Evolutionary conservation across 129 eudicot species (phyloP).

Genomic region (Flaveria sonorensis): DNA sequence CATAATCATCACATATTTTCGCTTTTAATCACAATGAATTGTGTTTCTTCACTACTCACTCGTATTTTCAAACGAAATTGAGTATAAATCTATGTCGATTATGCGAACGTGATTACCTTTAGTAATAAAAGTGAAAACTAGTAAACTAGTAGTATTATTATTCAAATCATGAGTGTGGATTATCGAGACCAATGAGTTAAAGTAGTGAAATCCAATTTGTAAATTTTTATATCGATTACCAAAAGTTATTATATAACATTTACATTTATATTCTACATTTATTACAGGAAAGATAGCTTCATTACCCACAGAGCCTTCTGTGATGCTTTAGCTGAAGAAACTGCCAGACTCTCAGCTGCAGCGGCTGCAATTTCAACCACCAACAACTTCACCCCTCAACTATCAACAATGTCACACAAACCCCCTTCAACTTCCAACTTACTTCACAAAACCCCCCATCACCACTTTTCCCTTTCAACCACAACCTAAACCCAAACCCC

Average conservation of each 20-base stretch:
- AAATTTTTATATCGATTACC: background rate
- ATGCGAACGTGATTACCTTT: too few relatives aligned
- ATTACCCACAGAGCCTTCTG: constrained; percentile 77
- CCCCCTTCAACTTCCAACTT: constrained; percentile 35
- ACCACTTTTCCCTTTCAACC: constrained; percentile 41
- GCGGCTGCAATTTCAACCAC: constrained; percentile 24
- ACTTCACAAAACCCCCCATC: constrained; percentile 40
- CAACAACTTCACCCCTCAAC: constrained; percentile 32
- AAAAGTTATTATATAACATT: background rate
- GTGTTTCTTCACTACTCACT: too few relatives aligned
- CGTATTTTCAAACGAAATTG: too few relatives aligned
- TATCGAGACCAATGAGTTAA: too few relatives aligned
- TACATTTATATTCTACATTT: constrained; percentile 12
- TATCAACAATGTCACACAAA: constrained; percentile 21
- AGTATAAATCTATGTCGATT: too few relatives aligned
- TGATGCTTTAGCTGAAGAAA: constrained; percentile 92
- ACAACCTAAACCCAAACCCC: constrained; percentile 62
- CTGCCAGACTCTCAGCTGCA: constrained; percentile 68
- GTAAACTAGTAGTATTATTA: too few relatives aligned
- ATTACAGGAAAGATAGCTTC: constrained; percentile 78
- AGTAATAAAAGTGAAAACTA: too few relatives aligned
- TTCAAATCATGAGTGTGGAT: too few relatives aligned
- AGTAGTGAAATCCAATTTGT: too few relatives aligned
- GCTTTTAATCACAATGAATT: too few relatives aligned
- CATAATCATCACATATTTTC: too few relatives aligned